phyloP scores from a whole-genome alignment of 2,329 filamentous ascomycete species.

The Arthrobotrys iridis region DNA sequence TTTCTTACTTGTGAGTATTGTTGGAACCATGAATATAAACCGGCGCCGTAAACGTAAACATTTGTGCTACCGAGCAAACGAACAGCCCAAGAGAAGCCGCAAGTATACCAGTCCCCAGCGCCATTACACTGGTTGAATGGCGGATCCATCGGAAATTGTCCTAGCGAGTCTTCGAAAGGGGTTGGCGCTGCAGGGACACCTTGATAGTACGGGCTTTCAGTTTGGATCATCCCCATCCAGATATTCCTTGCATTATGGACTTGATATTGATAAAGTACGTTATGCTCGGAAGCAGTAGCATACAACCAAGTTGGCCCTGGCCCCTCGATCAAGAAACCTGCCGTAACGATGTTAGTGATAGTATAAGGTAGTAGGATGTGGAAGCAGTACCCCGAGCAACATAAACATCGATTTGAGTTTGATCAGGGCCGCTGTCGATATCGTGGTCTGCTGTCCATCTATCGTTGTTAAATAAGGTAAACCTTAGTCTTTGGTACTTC shows the following conservation, averaged over 20 bases:
- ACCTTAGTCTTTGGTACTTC: conserved; percentile 14
- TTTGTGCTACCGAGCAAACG: conserved; percentile 55
- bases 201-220: conserved; percentile 67
- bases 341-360: not conserved
- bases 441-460: conserved; percentile 64
- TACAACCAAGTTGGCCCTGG: conserved; percentile 60
- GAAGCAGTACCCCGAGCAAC: conserved; percentile 54
- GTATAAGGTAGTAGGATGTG: not conserved
- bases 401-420: conserved; percentile 60
- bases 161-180: conserved; percentile 61
- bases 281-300: conserved; percentile 67
- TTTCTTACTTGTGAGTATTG: too few species aligned
- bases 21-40: conserved; percentile 55
- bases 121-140: conserved; percentile 60
- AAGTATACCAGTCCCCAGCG: conserved; percentile 54
- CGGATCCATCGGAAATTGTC: conserved; percentile 56
- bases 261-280: conserved; percentile 67
- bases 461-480: conserved; percentile 66
- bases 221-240: conserved; percentile 65
- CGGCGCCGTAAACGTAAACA: conserved; percentile 52
- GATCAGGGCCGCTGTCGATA: conserved; percentile 15
- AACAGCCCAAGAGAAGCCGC: conserved; percentile 60
- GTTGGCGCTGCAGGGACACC: conserved; percentile 60
- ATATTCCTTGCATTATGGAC: conserved; percentile 65
- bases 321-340: conserved; percentile 61